A percentile compares a stretch with the other conserved stretches of the same genome.
Evolutionary conservation across 768 basidiomycete genomes (phyloP).

Genomic region (Lanmaoa pseudosensibilis): DNA sequence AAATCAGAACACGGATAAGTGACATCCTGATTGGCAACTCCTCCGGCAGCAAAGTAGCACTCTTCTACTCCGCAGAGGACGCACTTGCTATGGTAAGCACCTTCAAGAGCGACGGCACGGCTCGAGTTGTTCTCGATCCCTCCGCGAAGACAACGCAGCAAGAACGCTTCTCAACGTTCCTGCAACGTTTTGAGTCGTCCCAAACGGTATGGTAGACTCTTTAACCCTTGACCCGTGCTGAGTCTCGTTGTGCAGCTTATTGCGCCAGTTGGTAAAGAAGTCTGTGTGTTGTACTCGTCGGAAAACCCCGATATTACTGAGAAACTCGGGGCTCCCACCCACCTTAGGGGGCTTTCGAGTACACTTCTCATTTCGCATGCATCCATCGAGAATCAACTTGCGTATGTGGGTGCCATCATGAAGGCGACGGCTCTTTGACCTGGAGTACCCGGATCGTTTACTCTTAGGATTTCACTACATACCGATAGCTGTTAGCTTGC

Average conservation of each 20-base stretch:
- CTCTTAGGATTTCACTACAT: background rate
- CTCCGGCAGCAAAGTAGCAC: conserved; percentile 49
- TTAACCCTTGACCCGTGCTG: background rate
- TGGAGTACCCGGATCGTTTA: background rate
- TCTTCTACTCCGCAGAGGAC: conserved; percentile 54
- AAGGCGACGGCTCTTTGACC: conserved; percentile 20
- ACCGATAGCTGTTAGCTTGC: background rate
- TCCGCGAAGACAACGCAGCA: conserved; percentile 44
- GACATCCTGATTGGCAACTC: conserved; percentile 39
- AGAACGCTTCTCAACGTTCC: conserved; percentile 49
- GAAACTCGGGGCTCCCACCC: conserved; percentile 48
- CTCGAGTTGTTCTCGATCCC: conserved; percentile 42
- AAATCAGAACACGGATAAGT: conserved; percentile 35
- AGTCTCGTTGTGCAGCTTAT: conserved; percentile 49
- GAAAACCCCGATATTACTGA: conserved; percentile 46
- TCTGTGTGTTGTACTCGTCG: conserved; percentile 62
- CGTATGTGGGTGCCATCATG: conserved; percentile 56
- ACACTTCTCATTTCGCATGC: conserved; percentile 56
- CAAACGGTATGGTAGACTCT: conserved; percentile 47
- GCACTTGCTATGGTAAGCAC: conserved; percentile 54
- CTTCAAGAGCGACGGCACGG: conserved; percentile 51
- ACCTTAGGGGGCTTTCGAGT: conserved; percentile 44
- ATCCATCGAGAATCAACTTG: conserved; percentile 57
- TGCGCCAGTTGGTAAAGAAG: conserved; percentile 47
- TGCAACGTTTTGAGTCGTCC: conserved; percentile 48